Evolutionary conservation across 2,329 filamentous ascomycete genomes (phyloP).

Genomic region (Colletotrichum gigasporum): DNA sequence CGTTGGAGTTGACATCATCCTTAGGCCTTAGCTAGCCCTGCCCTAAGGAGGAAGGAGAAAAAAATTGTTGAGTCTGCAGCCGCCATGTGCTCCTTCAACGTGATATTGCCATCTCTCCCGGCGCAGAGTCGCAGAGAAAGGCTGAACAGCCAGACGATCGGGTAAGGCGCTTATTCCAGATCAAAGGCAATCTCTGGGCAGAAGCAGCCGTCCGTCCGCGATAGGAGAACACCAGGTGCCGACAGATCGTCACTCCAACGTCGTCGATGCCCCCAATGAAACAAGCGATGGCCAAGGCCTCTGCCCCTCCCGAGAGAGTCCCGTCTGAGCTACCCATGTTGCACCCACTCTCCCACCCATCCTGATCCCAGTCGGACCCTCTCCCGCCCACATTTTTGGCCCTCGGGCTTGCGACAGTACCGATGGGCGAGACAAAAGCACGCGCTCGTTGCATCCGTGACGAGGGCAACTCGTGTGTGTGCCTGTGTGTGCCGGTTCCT

Average conservation of each 20-base stretch:
- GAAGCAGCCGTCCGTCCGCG: neutral
- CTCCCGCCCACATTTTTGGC: conserved; percentile 14
- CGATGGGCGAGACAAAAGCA: conserved; percentile 28
- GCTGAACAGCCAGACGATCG: neutral
- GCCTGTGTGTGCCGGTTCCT: neutral
- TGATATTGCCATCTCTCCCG: no score
- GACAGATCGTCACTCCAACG: neutral
- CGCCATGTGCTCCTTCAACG: no score
- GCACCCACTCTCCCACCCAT: conserved; percentile 15
- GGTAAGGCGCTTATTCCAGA: neutral
- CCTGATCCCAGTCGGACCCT: conserved; percentile 17
- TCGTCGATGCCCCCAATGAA: conserved; percentile 23
- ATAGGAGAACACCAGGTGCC: neutral
- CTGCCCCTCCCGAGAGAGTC: conserved; percentile 22
- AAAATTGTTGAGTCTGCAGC: neutral
- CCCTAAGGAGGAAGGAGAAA: neutral
- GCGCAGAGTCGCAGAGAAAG: no score
- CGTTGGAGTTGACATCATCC: conserved; percentile 23
- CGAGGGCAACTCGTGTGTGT: neutral
- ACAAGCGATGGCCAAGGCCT: conserved; percentile 26
- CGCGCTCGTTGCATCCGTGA: conserved; percentile 13
- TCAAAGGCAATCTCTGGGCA: no score
- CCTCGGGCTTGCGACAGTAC: conserved; percentile 27
- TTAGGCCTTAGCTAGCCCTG: conserved; percentile 9
- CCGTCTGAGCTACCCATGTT: conserved; percentile 31